Conservation (phyloP, 176 grass and related monocot genomes). For the Carex kokanica region DNA sequence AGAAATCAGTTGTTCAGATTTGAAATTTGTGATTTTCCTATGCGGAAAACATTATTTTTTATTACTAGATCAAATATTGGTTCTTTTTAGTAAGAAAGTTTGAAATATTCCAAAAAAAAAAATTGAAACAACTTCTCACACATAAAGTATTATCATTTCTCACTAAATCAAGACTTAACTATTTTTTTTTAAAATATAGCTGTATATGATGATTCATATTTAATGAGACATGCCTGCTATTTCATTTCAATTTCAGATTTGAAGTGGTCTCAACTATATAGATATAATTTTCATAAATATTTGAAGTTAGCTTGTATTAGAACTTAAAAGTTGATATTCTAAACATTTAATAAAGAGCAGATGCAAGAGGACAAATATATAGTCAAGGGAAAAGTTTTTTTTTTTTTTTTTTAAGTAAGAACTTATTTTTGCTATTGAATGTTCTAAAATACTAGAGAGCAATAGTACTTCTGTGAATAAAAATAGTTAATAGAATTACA, state of each 20-base stretch:
- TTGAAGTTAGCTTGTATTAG: no score
- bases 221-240: not conserved
- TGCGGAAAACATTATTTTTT: not conserved
- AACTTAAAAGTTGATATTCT: no score
- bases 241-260: not conserved
- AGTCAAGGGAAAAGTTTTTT: no score
- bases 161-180: not conserved
- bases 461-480: no score
- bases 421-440: no score
- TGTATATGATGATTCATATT: not conserved
- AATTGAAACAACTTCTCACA: not conserved
- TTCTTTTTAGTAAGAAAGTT: not conserved
- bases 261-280: not conserved
- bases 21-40: not conserved
- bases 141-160: not conserved
- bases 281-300: not conserved
- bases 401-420: no score
- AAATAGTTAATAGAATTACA: no score
- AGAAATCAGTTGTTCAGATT: not conserved
- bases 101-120: no score
- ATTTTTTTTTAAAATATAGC: not conserved
- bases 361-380: no score
- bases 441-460: no score
- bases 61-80: not conserved
- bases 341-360: no score